Base-by-base conservation (phyloP, 2,329 filamentous ascomycete genomes). In the Penicillium sp. region DNA sequence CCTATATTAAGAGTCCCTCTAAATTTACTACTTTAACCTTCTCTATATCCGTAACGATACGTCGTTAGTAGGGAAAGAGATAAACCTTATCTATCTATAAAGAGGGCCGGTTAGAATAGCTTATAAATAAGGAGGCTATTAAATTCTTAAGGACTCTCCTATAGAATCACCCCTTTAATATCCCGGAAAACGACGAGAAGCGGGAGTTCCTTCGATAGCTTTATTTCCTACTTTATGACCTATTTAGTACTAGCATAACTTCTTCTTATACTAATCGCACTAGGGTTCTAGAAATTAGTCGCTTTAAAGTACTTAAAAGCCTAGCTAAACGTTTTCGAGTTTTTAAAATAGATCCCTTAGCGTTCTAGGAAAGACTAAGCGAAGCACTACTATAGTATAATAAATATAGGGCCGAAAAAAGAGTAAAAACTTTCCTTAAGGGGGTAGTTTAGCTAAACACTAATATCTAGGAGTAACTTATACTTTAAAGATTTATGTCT, bases 191-290 rank as follows among this genome's bases (percentile, higher is more conserved):
- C 5, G 17, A 33, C 28, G 28, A 51, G 28, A 51, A 30, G 7
- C 17, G 5, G 28, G 28, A 51, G 47, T 51, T 51, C 47, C 47
- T 51, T 51, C 47, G 47, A 35, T 28, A 9, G 47, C 28, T 51
- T 30, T 51, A 51, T 33, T 4, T 35, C 12, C 47, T 24, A 12
- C 47, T 51, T 9, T 28, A 28, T 33, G 17, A 33, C 47, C n/a
- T 51, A 51, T 51, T 51, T 24, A 51, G 47, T 51, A 51, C 28
- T 9, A 51, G 13, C 28, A 51, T 15, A 51, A 51, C 47, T 35
- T 2, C 47, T 33, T 51, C 47, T 51, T 28, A 17, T 30, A 28
- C 47, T 3, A 51, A 51, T 51, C 47, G 47, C 10, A 33, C 47
- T 10, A 51, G 47, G 35, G 28, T 51, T 4, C 15, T 30, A 24